A percentile compares a stretch with the other conserved stretches of the same genome.
phyloP scores from a whole-genome alignment of 495 filamentous ascomycete species.

The Hypoxylon rickii region DNA sequence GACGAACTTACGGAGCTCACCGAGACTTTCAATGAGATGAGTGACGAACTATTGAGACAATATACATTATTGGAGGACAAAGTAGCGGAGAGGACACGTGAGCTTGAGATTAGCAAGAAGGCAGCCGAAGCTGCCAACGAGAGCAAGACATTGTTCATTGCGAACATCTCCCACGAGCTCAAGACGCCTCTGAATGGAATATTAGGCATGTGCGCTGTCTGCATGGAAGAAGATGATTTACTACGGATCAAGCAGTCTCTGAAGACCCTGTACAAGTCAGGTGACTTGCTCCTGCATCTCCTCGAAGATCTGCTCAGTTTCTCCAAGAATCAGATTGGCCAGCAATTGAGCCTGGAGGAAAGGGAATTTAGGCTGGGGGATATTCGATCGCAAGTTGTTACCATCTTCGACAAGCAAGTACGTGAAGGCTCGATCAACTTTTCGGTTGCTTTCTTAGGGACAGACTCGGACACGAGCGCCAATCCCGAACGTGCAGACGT shows the following conservation, averaged over 20 bases:
- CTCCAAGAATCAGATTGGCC: conserved; percentile 90
- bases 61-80: conserved; percentile 83
- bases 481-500: conserved; percentile 40
- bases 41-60: conserved; percentile 84
- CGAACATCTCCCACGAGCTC: conserved; percentile 93
- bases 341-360: conserved; percentile 76
- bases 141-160: conserved; percentile 93
- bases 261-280: conserved; percentile 86
- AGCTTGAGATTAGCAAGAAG: conserved; percentile 86
- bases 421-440: conserved; percentile 76
- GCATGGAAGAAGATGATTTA: conserved; percentile 85
- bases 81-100: conserved; percentile 77
- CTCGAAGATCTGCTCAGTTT: conserved; percentile 92
- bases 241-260: conserved; percentile 76
- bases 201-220: conserved; percentile 88
- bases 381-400: conserved; percentile 74
- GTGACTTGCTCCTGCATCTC: conserved; percentile 82
- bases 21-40: conserved; percentile 89
- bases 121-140: conserved; percentile 91
- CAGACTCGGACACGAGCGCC: conserved; percentile 45
- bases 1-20: conserved; percentile 91
- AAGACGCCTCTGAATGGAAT: conserved; percentile 94
- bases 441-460: conserved; percentile 66
- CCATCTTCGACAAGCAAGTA: conserved; percentile 89
- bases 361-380: conserved; percentile 83